Conservation (phyloP, 352 stramenopile species). For the Pythium plurisporium region DNA sequence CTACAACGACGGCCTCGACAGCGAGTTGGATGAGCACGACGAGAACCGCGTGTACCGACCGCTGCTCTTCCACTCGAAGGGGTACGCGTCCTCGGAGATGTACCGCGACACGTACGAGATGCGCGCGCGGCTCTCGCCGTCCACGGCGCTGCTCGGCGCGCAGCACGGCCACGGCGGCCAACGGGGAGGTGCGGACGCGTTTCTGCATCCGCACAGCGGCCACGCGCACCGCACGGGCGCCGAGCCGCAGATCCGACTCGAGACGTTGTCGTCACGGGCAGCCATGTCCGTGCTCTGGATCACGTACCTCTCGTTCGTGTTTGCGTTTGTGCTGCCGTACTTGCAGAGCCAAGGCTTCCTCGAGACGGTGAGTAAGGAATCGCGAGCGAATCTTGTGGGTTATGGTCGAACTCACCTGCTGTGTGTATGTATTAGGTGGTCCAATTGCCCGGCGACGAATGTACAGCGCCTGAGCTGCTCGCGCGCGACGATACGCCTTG, state of each 20-base stretch:
- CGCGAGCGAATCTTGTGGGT: background rate
- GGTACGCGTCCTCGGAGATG: conserved; percentile 78
- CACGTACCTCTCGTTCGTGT: conserved; percentile 72
- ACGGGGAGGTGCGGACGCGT: background rate
- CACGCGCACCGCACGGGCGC: conserved; percentile 8
- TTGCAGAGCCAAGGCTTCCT: conserved; percentile 73
- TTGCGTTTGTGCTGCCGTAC: conserved; percentile 69
- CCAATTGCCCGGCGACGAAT: conserved; percentile 51
- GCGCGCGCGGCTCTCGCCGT: conserved; percentile 48
- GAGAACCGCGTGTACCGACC: conserved; percentile 66
- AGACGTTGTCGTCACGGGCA: conserved; percentile 74
- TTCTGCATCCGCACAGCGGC: background rate
- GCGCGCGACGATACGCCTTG: conserved; percentile 37
- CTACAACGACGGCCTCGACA: conserved; percentile 14
- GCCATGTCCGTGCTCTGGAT: conserved; percentile 66
- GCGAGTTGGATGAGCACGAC: conserved; percentile 28
- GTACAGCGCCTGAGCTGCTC: conserved; percentile 12
- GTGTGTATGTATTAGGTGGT: conserved; percentile 28
- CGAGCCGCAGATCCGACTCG: conserved; percentile 65
- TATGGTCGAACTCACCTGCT: too few species aligned
- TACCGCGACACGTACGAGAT: conserved; percentile 80
- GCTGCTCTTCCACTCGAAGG: conserved; percentile 72
- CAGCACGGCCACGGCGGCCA: conserved; percentile 1
- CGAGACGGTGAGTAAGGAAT: conserved; percentile 53
- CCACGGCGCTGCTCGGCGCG: conserved; percentile 23